phyloP scores from a whole-genome alignment of 2,329 filamentous ascomycete species.

The Onygenales sp. region DNA sequence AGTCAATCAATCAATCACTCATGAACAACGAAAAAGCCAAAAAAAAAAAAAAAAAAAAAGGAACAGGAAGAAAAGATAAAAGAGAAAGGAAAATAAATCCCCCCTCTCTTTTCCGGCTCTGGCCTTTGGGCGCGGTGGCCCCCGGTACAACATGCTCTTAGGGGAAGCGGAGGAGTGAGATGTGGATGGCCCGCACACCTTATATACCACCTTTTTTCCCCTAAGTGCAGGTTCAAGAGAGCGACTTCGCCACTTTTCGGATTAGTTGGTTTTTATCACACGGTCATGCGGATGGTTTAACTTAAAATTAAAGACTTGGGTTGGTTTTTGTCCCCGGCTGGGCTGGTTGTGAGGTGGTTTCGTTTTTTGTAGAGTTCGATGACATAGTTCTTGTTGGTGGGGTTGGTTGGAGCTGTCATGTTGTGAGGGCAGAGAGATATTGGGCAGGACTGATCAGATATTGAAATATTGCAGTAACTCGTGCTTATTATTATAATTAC shows the following conservation, averaged over 20 bases:
- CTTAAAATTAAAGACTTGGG: too few species aligned
- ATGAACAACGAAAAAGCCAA: not conserved
- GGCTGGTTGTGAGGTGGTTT: too few species aligned
- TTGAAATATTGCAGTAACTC: too few species aligned
- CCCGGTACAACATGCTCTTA: conserved; percentile 40
- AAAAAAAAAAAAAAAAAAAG: not conserved
- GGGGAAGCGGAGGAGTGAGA: conserved; percentile 21
- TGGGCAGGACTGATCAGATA: not conserved
- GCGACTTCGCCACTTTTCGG: conserved; percentile 14
- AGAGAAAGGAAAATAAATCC: not conserved
- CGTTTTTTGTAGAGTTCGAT: too few species aligned
- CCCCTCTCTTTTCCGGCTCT: not conserved
- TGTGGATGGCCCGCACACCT: conserved; percentile 10
- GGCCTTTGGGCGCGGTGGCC: not conserved
- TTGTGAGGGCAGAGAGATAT: not conserved
- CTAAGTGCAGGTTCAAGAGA: conserved; percentile 42
- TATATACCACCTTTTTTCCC: conserved; percentile 23
- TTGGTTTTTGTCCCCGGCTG: too few species aligned
- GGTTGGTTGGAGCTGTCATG: not conserved
- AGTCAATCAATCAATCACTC: too few species aligned
- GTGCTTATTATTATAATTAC: too few species aligned
- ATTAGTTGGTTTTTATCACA: not conserved
- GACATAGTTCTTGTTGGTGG: not conserved
- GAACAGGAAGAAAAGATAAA: not conserved
- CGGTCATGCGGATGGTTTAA: not conserved